Evolutionary conservation across 306 rosid species (phyloP), one percentile per base, ranked within the genome.

Genomic region (Cucurbita pepo): DNA sequence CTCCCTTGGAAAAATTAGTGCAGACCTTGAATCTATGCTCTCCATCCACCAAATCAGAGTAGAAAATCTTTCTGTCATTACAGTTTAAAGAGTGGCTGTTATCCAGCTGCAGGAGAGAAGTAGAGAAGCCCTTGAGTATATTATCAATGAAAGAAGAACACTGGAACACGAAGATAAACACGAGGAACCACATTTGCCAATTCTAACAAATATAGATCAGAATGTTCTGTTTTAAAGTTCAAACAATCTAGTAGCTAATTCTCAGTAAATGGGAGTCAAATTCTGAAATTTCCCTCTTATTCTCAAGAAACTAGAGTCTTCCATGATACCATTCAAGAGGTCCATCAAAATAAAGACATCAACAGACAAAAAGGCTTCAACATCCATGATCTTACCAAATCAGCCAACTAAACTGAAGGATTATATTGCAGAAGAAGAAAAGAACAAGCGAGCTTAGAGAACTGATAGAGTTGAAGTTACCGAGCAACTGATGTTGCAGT

Each of bases 401-500:
- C 50, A 16, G 7, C 14, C 22, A 61, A 38, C 47, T 37, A 61
- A 61, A 36, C n/a, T 9, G 41, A 30, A 30, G 45, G 15, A 16
- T 48, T 60, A 48, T 44, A 34, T 77, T 54, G 37, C 43, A 64
- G 58, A 34, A 43, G 66, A 30, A 22, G 62, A 70, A 66, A 38
- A 53, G 18, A 60, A 69, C 64, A 16, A 62, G 25, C 13, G 6
- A 60, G 60, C 47, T 67, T 11, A 43, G 70, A 78, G 71, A 22
- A 76, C 34, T 50, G 13, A 22, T 34, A 62, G 11, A 78, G 58
- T 57, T 60, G 15, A 65, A 75, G 79, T 48, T 69, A 93, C 98
- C 93, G 80, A 90, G 85, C 98, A 93, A 84, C 61, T 88, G 85
- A 87, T 81, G 76, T 77, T 87, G 77, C 89, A 86, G 62, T 85